Conservation (phyloP, 2,329 filamentous ascomycete species). For the Orbilia brochopaga region DNA sequence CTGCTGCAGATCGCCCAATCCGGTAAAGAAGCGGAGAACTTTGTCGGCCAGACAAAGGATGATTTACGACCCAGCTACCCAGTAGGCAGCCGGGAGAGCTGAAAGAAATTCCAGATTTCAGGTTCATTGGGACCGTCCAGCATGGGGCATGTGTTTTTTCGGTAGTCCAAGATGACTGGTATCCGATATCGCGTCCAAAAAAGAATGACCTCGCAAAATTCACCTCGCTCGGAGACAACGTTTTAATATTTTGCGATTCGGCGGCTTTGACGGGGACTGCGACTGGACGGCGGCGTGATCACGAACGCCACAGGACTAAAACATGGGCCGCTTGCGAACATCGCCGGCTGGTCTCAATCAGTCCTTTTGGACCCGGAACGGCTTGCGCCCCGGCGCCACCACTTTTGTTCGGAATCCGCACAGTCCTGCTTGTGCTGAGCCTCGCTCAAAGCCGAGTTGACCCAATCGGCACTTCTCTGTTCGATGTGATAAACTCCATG, state of each 20-base stretch:
- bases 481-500: not conserved
- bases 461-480: not conserved
- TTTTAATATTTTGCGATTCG: too few relatives aligned
- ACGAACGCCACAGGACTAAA: not conserved
- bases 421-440: not conserved
- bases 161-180: too few relatives aligned
- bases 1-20: constrained; percentile 30
- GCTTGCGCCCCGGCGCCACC: constrained; percentile 1
- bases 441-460: not conserved
- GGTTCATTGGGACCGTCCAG: not conserved
- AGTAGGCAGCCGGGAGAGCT: constrained; percentile 3
- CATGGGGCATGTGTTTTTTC: not conserved
- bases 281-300: too few relatives aligned
- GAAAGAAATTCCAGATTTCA: constrained; percentile 10
- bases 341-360: not conserved
- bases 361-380: constrained; percentile 4
- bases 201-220: too few relatives aligned
- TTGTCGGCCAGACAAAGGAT: not conserved
- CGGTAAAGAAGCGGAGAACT: constrained; percentile 38
- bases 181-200: too few relatives aligned
- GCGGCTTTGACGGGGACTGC: too few relatives aligned
- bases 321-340: not conserved
- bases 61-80: too few relatives aligned
- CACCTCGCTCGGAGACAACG: too few relatives aligned
- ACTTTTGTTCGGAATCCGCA: not conserved